Evolutionary conservation across 306 rosid genomes (phyloP).

Genomic region (Hippophae rhamnoides): DNA sequence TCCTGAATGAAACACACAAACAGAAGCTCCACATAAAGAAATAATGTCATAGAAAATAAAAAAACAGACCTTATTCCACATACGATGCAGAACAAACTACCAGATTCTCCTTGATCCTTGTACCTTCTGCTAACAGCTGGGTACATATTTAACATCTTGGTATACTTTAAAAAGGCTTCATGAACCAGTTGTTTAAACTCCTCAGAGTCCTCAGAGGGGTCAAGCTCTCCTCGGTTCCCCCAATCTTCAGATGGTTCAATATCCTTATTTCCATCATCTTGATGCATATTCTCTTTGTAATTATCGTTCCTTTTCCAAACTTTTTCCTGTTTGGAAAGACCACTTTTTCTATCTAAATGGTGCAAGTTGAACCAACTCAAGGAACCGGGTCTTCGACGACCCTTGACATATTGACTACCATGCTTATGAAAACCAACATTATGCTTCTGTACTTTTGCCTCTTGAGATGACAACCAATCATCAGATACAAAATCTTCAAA

Average conservation of each 20-base stretch:
- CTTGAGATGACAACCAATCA: constrained; percentile 39
- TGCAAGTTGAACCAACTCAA: constrained; percentile 45
- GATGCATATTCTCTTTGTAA: constrained; percentile 32
- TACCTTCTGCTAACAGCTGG: constrained; percentile 57
- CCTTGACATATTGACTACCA: constrained; percentile 40
- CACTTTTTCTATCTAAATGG: constrained; percentile 40
- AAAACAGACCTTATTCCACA: constrained; percentile 89
- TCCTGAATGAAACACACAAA: constrained; percentile 31
- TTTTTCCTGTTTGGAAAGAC: constrained; percentile 38
- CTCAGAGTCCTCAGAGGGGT: constrained; percentile 64
- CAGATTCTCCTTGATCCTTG: constrained; percentile 77
- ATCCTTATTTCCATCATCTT: constrained; percentile 21
- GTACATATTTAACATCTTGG: constrained; percentile 61
- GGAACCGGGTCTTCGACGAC: constrained; percentile 41
- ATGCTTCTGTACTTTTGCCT: constrained; percentile 25
- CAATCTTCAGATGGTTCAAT: constrained; percentile 51
- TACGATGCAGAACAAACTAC: constrained; percentile 84
- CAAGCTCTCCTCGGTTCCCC: constrained; percentile 37
- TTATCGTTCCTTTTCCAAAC: constrained; percentile 64
- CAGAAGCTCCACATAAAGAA: constrained; percentile 33
- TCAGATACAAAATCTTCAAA: constrained; percentile 41
- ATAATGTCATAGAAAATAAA: constrained; percentile 43
- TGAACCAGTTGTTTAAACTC: constrained; percentile 68
- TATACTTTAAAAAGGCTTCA: constrained; percentile 61
- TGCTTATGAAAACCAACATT: constrained; percentile 34